These are phyloP conservation scores for Lotmaria passim DNA, from an alignment of 208 protist genomes.

Conservation along the genomic window DNA sequence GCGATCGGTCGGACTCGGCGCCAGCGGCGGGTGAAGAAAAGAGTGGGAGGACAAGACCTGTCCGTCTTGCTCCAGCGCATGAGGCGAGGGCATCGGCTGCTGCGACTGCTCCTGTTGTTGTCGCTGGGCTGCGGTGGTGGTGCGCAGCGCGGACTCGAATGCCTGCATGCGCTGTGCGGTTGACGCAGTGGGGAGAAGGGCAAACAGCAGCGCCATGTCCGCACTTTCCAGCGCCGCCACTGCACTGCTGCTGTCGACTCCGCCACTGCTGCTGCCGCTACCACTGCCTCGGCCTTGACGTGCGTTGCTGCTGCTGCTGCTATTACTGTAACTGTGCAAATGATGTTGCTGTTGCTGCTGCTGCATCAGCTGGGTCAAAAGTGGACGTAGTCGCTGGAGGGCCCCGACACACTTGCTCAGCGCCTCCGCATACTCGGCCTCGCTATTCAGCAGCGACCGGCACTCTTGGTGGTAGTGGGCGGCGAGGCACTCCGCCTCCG, in stretches of 20 bases:
- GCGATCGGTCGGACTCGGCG: constrained; percentile 26
- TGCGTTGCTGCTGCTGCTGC: neutral
- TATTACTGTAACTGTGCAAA: no score
- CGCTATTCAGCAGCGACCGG: constrained; percentile 45
- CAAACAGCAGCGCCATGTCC: constrained; percentile 63
- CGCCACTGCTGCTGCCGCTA: neutral
- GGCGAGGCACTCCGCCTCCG: constrained; percentile 83
- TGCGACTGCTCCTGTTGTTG: no score
- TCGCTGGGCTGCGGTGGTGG: neutral
- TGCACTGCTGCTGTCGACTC: neutral
- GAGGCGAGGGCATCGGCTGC: no score
- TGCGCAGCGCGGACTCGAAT: constrained; percentile 56
- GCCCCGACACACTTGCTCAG: constrained; percentile 55
- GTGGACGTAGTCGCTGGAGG: constrained; percentile 50
- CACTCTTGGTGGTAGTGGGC: constrained; percentile 84
- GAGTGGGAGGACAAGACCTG: neutral
- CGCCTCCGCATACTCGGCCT: constrained; percentile 76
- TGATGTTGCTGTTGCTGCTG: no score
- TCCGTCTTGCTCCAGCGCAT: constrained; percentile 1
- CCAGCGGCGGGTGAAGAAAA: constrained; percentile 28
- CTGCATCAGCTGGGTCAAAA: neutral
- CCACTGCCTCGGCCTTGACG: no score
- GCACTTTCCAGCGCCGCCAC: constrained; percentile 31
- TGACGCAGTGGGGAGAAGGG: constrained; percentile 54
- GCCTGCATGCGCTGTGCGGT: constrained; percentile 63